phyloP scores from a whole-genome alignment of 768 basidiomycete genomes.

The Lyophyllum decastes region DNA sequence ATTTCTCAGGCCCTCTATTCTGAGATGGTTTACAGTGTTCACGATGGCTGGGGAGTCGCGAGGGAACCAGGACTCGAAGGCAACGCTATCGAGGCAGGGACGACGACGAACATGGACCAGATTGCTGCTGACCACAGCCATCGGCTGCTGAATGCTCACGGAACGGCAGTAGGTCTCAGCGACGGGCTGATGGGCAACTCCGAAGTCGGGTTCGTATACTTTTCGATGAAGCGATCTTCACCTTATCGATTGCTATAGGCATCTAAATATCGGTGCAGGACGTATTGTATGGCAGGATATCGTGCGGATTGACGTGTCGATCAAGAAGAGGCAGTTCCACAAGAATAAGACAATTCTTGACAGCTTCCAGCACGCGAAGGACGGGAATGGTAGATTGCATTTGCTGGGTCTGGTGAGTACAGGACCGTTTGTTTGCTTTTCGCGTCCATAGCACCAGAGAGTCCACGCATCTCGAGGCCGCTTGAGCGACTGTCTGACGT shows the following conservation, averaged over 20 bases:
- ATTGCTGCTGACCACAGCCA: conserved; percentile 77
- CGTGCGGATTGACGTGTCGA: conserved; percentile 89
- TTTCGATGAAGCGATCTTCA: background rate
- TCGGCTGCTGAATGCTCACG: conserved; percentile 79
- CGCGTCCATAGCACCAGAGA: too few relatives aligned
- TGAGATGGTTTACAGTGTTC: conserved; percentile 56
- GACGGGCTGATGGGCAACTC: conserved; percentile 99
- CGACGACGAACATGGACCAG: conserved; percentile 87
- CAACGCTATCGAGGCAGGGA: conserved; percentile 84
- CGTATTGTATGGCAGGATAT: conserved; percentile 98
- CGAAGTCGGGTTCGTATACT: conserved; percentile 80
- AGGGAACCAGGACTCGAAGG: conserved; percentile 71
- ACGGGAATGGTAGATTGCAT: conserved; percentile 82
- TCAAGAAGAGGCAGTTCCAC: conserved; percentile 87
- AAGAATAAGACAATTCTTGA: conserved; percentile 73
- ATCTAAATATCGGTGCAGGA: conserved; percentile 94
- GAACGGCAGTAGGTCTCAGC: conserved; percentile 87
- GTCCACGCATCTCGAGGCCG: too few relatives aligned
- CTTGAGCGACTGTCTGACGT: too few relatives aligned
- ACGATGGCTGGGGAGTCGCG: conserved; percentile 95
- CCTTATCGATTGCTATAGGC: conserved; percentile 45
- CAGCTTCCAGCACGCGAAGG: conserved; percentile 76
- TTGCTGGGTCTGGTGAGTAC: conserved; percentile 78
- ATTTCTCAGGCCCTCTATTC: background rate
- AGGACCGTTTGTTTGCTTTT: too few relatives aligned